Percentiles rank a stretch among this genome's conserved stretches.
Conservation (phyloP, 371 early-diverging fungal genomes). For the Lichtheimia ramosa region DNA sequence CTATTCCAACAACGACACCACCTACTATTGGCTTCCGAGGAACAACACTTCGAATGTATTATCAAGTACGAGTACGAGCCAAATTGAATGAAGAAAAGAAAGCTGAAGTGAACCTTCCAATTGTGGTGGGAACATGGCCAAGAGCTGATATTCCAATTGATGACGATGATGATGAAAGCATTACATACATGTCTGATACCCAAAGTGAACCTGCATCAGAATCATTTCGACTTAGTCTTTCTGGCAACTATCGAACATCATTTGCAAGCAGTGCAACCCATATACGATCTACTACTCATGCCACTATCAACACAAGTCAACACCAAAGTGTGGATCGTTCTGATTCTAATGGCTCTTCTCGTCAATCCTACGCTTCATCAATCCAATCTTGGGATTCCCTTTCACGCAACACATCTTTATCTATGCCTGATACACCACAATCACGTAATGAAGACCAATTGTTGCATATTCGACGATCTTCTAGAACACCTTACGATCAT, state of each 20-base stretch:
- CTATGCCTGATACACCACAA: constrained; percentile 4
- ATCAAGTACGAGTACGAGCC: constrained; percentile 27
- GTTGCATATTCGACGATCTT: neutral
- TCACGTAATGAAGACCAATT: neutral
- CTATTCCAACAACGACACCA: constrained; percentile 48
- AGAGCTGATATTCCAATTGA: constrained; percentile 48
- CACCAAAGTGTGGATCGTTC: constrained; percentile 18
- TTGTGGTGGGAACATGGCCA: constrained; percentile 49
- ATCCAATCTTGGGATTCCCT: constrained; percentile 26
- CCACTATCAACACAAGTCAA: too few relatives aligned
- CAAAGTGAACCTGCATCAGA: constrained; percentile 4
- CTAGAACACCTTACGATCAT: neutral
- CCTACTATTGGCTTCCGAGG: constrained; percentile 41
- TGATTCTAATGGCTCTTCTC: constrained; percentile 32
- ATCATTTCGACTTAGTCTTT: constrained; percentile 2
- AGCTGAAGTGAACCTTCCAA: constrained; percentile 30
- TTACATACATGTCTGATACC: neutral
- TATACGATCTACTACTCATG: neutral
- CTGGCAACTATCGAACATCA: neutral
- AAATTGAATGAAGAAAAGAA: constrained; percentile 15
- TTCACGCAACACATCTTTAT: constrained; percentile 21
- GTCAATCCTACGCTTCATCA: constrained; percentile 29
- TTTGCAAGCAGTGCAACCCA: constrained; percentile 3
- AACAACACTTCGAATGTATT: constrained; percentile 35
- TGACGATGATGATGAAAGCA: constrained; percentile 35